A percentile compares a stretch with the other conserved stretches of the same genome.
These are phyloP conservation scores for Colletotrichum karsti DNA, from an alignment of 2,329 filamentous ascomycete species.

Conservation along the genomic window DNA sequence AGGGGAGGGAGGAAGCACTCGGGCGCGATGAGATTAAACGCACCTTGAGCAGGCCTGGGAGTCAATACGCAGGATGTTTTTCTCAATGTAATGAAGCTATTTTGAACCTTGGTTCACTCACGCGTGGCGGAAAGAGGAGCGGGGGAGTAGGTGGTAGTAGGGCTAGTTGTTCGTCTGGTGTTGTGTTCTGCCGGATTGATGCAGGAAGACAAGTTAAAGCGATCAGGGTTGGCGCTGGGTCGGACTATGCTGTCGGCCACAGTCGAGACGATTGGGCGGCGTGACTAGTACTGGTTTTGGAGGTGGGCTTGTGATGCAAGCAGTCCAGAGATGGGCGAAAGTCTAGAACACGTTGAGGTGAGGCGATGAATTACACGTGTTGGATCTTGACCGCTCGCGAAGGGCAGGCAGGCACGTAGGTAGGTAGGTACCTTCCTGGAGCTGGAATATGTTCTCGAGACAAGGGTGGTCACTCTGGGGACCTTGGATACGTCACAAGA, in stretches of 20 bases:
- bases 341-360: slow-evolving; percentile 8
- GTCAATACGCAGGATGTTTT: no score
- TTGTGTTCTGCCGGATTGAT: not conserved
- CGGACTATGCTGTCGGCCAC: not conserved
- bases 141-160: no score
- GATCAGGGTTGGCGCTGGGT: no score
- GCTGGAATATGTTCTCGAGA: slow-evolving; percentile 6
- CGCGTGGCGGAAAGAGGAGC: no score
- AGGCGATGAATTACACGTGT: slow-evolving; percentile 16
- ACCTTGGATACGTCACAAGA: slow-evolving; percentile 13
- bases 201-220: not conserved
- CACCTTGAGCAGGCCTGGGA: no score
- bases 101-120: no score
- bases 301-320: not conserved
- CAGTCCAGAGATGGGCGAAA: not conserved
- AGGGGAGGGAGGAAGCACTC: no score
- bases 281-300: not conserved
- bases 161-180: no score
- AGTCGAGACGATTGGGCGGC: not conserved
- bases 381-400: slow-evolving; percentile 4
- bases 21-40: no score
- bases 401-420: not conserved
- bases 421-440: not conserved
- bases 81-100: no score
- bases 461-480: not conserved